Evolutionary conservation across 768 basidiomycete species (phyloP).

Genomic region (Termitomyces sp.): DNA sequence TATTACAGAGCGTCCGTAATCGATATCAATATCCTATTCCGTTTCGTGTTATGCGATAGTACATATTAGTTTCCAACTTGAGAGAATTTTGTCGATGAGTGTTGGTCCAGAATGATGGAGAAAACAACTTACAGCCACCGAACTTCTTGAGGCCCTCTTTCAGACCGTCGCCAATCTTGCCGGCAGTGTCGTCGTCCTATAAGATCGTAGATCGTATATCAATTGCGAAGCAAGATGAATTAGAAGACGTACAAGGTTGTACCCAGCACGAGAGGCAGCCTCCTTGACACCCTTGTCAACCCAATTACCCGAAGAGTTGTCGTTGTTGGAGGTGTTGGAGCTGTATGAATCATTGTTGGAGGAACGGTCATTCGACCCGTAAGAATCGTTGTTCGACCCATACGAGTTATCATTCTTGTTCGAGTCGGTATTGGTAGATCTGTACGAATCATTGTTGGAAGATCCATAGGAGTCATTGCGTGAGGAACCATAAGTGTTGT

Average conservation of each 20-base stretch:
- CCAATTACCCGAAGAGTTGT: slow-evolving; percentile 15
- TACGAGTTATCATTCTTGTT: slow-evolving; percentile 11
- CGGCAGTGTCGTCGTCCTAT: slow-evolving; percentile 30
- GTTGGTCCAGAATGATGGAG: not conserved
- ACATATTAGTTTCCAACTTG: not conserved
- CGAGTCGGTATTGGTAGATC: slow-evolving; percentile 12
- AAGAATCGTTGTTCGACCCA: slow-evolving; percentile 6
- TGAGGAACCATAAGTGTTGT: slow-evolving; percentile 19
- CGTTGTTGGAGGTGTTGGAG: slow-evolving; percentile 1
- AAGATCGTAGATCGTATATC: not conserved
- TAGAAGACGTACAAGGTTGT: slow-evolving; percentile 28
- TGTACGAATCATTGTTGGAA: slow-evolving; percentile 2
- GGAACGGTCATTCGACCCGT: not conserved
- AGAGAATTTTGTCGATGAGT: not conserved
- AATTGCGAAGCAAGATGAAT: not conserved
- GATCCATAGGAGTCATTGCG: slow-evolving; percentile 17
- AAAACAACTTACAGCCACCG: slow-evolving; percentile 18
- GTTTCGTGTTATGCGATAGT: not conserved
- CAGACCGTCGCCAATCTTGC: slow-evolving; percentile 31
- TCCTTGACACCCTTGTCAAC: slow-evolving; percentile 29
- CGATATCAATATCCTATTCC: not conserved
- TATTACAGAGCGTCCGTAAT: not conserved
- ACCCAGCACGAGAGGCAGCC: slow-evolving; percentile 35
- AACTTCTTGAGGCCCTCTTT: slow-evolving; percentile 31
- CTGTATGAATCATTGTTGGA: slow-evolving; percentile 3